phyloP scores from a whole-genome alignment of 2,329 filamentous ascomycete genomes.

The Colletotrichum sp. region DNA sequence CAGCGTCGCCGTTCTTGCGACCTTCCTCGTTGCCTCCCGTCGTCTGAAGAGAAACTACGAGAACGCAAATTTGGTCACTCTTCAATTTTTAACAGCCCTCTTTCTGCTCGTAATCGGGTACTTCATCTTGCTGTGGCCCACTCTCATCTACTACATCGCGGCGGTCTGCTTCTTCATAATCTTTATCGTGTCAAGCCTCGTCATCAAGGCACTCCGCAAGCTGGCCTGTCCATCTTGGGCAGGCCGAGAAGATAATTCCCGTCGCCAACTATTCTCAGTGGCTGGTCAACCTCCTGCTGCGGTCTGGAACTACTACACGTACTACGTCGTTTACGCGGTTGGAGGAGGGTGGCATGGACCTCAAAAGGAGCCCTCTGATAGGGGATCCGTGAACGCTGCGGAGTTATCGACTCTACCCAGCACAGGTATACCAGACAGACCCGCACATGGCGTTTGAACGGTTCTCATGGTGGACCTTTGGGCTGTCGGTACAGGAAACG shows the following conservation, averaged over 20 bases:
- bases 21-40: background rate
- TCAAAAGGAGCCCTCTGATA: background rate
- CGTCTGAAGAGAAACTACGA: background rate
- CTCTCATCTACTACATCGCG: background rate
- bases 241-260: background rate
- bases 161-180: background rate
- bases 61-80: background rate
- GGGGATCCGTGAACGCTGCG: background rate
- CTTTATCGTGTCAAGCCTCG: background rate
- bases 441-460: background rate
- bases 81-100: background rate
- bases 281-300: background rate
- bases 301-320: background rate
- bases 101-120: background rate
- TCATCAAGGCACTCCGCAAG: background rate
- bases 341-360: background rate
- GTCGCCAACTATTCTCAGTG: background rate
- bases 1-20: background rate
- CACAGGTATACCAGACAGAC: background rate
- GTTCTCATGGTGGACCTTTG: background rate
- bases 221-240: background rate
- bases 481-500: background rate
- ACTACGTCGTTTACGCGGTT: background rate
- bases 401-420: background rate
- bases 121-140: background rate